phyloP scores from a whole-genome alignment of 2,329 filamentous ascomycete genomes.

The Coniella lustricola region DNA sequence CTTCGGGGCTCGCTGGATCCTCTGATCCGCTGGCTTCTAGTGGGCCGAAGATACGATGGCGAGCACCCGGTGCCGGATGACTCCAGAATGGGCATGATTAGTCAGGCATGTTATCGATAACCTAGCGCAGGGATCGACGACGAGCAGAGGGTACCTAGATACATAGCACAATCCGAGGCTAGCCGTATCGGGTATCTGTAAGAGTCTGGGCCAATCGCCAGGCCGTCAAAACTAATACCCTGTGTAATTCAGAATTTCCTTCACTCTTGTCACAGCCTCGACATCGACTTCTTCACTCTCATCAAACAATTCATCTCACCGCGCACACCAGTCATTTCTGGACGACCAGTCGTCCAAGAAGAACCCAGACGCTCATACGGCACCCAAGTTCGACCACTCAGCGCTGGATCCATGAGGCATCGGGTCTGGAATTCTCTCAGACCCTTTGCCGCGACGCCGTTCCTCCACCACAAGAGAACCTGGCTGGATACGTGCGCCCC shows the following conservation, averaged over 20 bases:
- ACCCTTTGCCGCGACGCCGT: constrained; percentile 2
- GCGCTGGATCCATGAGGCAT: constrained; percentile 1
- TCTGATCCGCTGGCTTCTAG: not conserved
- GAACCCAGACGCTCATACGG: not conserved
- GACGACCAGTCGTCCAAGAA: not conserved
- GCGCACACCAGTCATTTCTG: not conserved
- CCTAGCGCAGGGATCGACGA: too few species aligned
- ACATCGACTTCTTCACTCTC: not conserved
- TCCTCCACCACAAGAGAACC: not conserved
- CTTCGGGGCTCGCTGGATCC: not conserved
- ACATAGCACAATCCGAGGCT: not conserved
- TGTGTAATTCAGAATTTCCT: constrained; percentile 3
- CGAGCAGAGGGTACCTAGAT: too few species aligned
- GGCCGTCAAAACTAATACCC: constrained; percentile 10
- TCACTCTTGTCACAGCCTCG: not conserved
- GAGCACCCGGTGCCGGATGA: constrained; percentile 1
- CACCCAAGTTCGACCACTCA: too few species aligned
- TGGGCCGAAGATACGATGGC: not conserved
- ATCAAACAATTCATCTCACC: not conserved
- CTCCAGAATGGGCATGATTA: not conserved
- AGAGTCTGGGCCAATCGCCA: constrained; percentile 8
- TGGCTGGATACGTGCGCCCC: not conserved
- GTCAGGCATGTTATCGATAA: not conserved
- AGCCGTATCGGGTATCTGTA: not conserved
- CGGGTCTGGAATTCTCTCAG: not conserved